phyloP scores from a whole-genome alignment of 2,329 filamentous ascomycete species.

The Exophiala bonariae region DNA sequence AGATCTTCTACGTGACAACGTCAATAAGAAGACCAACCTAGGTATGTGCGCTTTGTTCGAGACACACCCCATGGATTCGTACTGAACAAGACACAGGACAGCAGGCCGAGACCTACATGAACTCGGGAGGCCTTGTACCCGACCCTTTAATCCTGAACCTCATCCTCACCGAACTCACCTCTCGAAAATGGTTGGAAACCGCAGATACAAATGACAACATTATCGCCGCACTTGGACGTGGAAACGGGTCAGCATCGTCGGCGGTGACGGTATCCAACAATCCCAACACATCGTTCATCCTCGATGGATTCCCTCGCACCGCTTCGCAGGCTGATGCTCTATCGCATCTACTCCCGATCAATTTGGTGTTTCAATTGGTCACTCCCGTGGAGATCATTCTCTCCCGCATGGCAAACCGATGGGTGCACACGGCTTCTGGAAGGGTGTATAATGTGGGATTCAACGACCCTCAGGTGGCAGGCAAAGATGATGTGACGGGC shows the following conservation, averaged over 20 bases:
- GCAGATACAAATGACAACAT: conserved; percentile 35
- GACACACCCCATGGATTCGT: conserved; percentile 4
- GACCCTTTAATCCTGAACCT: conserved; percentile 89
- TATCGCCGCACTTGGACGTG: conserved; percentile 38
- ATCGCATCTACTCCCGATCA: conserved; percentile 85
- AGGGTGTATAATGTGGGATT: conserved; percentile 95
- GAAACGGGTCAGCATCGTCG: conserved; percentile 40
- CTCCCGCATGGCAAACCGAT: conserved; percentile 84
- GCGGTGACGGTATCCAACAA: conserved; percentile 53
- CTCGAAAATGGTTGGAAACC: conserved; percentile 75
- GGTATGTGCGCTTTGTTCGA: conserved; percentile 53
- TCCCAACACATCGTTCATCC: conserved; percentile 83
- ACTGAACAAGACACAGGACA: conserved; percentile 61
- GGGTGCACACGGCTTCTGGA: conserved; percentile 89
- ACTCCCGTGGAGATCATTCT: conserved; percentile 87
- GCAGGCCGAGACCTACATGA: conserved; percentile 86
- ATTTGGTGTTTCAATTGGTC: conserved; percentile 82
- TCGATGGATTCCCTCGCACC: conserved; percentile 94
- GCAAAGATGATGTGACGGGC: conserved; percentile 86
- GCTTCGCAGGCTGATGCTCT: conserved; percentile 75
- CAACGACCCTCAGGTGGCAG: conserved; percentile 77
- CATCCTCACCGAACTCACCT: conserved; percentile 84
- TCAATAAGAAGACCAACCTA: conserved; percentile 80
- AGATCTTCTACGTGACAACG: conserved; percentile 88
- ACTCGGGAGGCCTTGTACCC: conserved; percentile 82